These are phyloP conservation scores for Hypoxylon crocopeplum DNA, from an alignment of 495 filamentous ascomycete genomes.

Conservation along the genomic window DNA sequence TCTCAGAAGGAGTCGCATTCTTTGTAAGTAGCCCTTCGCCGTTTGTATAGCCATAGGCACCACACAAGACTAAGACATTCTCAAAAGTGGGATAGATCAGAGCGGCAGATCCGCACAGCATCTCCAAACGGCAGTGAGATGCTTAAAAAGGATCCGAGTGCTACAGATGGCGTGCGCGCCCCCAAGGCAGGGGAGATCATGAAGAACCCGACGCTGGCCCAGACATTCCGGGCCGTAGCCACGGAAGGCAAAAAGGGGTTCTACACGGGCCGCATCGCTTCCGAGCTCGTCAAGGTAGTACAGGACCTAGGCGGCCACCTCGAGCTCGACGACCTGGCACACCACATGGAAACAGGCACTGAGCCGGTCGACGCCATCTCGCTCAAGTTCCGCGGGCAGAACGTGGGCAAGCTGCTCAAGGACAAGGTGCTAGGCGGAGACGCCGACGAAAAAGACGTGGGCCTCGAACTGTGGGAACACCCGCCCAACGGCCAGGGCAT, in stretches of 20 bases:
- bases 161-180: conserved; percentile 67
- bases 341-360: conserved; percentile 75
- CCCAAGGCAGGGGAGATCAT: conserved; percentile 87
- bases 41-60: background rate
- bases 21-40: conserved; percentile 61
- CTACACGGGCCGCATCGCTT: conserved; percentile 83
- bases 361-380: conserved; percentile 85
- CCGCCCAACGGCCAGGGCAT: conserved; percentile 98
- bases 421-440: conserved; percentile 51
- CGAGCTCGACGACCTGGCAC: conserved; percentile 76
- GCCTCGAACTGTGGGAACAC: conserved; percentile 89
- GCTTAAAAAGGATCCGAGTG: conserved; percentile 73
- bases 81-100: conserved; percentile 36
- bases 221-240: conserved; percentile 81
- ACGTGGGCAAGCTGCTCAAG: conserved; percentile 53
- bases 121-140: conserved; percentile 87
- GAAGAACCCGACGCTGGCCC: conserved; percentile 80
- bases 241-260: conserved; percentile 87
- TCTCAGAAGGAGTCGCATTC: conserved; percentile 76
- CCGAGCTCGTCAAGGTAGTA: conserved; percentile 78
- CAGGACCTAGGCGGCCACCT: conserved; percentile 79
- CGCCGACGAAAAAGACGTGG: conserved; percentile 34
- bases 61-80: background rate
- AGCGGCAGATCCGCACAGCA: conserved; percentile 62
- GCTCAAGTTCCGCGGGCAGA: conserved; percentile 75